These are phyloP conservation scores for Amaranthus cruentus DNA, from an alignment of 148 eudicot species.

Conservation along the genomic window DNA sequence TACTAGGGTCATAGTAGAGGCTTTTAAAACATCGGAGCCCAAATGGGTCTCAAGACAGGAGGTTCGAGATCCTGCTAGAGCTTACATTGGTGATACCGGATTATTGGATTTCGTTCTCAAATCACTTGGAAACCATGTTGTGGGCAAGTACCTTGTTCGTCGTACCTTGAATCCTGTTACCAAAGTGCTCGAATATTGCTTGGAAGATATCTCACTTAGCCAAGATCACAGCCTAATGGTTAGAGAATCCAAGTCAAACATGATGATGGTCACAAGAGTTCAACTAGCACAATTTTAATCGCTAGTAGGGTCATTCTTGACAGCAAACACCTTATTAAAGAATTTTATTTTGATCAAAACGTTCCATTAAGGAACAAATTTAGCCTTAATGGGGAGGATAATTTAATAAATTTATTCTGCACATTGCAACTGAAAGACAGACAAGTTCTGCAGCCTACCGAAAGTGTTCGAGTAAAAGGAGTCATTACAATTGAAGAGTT, in stretches of 20 bases:
- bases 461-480: conserved; percentile 34
- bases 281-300: conserved; percentile 57
- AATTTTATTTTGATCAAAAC: conserved; percentile 31
- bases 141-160: conserved; percentile 83
- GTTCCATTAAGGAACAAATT: conserved; percentile 22
- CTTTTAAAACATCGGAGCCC: conserved; percentile 60
- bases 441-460: conserved; percentile 41
- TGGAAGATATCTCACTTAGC: conserved; percentile 65
- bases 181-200: conserved; percentile 82
- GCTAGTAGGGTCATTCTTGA: conserved; percentile 86
- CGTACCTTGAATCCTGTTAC: conserved; percentile 91
- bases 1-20: conserved; percentile 75
- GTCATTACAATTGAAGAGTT: conserved; percentile 48
- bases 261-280: conserved; percentile 39
- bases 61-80: conserved; percentile 85
- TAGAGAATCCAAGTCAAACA: conserved; percentile 33
- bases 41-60: conserved; percentile 91
- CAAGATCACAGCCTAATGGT: conserved; percentile 38
- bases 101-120: conserved; percentile 89
- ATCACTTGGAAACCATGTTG: conserved; percentile 85
- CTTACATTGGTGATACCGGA: conserved; percentile 90
- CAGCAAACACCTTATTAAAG: conserved; percentile 62
- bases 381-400: conserved; percentile 10
- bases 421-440: conserved; percentile 32
- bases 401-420: conserved; percentile 38